Evolutionary conservation across 192 early-diverging fungal genomes (phyloP), one percentile per base, ranked within the genome.

Genomic region (Rhizophagus prolifer): DNA sequence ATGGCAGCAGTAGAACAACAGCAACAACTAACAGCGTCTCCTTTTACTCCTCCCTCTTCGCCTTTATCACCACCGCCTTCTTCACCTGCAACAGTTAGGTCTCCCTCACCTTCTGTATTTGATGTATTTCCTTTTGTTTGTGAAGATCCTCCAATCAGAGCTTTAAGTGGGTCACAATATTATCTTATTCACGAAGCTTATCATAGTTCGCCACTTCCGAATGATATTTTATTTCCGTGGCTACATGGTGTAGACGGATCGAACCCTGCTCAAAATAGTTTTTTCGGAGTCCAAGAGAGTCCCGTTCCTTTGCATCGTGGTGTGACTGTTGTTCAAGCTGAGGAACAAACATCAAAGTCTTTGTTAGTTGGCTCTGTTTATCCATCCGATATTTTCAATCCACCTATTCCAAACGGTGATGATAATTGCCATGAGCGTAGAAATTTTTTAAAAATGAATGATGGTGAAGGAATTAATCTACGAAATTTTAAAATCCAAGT

Each of bases 171-270:
- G 3, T 74, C 81, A 59, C 80, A 82, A 59, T 81, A 86, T 74
- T 79, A 81, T 31, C 44, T 74, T 9, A 60, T 86, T 16, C 83
- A 86, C 36, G 79, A 81, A n/a, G 41, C 69, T 6, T 90, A 86
- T 72, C 62, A 83, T 61, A 74, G 79, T 4, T 76, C 82, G 23
- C 84, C 84, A 12, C 64, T 90, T 9, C 87, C 88, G 19, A 81
- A 85, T 26, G 76, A 87, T 36, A 79, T 82, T 50, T 79, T 90
- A 71, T 90, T 90, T 80, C 88, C 88, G 0, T 90, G 88, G 88
- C 75, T 90, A 2, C 88, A 90, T 76, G 88, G 88, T 28, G 85
- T 90, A 12, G 86, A 88, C 44, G 88, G 88, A 12, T 72, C 68
- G 13, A 81, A 70, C 44, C 63, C 72, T 19, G 78, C 80, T 21